Evolutionary conservation across 2,329 filamentous ascomycete genomes (phyloP).

Genomic region (Claviceps humidiphila): DNA sequence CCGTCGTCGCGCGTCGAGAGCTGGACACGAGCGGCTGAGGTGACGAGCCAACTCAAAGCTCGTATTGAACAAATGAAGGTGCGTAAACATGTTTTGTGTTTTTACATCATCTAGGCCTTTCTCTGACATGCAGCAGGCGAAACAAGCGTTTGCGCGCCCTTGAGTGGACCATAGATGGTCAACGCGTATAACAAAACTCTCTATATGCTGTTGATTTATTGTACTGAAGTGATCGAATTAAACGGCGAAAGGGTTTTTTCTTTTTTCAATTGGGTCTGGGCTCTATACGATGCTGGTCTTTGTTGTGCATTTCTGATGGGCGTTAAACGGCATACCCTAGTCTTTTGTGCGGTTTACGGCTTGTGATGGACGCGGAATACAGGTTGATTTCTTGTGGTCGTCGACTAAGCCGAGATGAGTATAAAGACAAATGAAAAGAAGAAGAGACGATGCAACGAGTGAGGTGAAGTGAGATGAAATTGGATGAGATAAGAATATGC

Average conservation of each 20-base stretch:
- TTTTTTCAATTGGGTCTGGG: background rate
- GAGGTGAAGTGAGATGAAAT: too few relatives aligned
- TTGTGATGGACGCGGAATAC: background rate
- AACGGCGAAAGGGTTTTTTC: background rate
- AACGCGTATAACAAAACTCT: background rate
- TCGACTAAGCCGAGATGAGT: background rate
- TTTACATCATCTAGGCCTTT: background rate
- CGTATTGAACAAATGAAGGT: slow-evolving; percentile 98
- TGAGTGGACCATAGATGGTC: slow-evolving; percentile 6
- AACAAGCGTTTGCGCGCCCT: slow-evolving; percentile 18
- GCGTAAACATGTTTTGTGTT: slow-evolving; percentile 10
- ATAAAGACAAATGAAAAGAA: slow-evolving; percentile 2
- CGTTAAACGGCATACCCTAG: slow-evolving; percentile 20
- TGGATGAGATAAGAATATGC: too few relatives aligned
- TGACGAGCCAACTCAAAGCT: slow-evolving; percentile 93
- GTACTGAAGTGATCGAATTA: background rate
- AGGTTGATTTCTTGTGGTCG: background rate
- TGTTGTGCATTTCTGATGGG: slow-evolving; percentile 21
- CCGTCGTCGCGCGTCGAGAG: slow-evolving; percentile 48
- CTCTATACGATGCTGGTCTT: slow-evolving; percentile 2
- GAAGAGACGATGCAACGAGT: too few relatives aligned
- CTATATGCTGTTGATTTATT: slow-evolving; percentile 4
- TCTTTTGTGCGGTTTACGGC: slow-evolving; percentile 9
- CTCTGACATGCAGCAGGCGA: slow-evolving; percentile 11
- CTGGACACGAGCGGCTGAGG: slow-evolving; percentile 93